phyloP scores from a whole-genome alignment of 306 rosid species.

The Rosa persica region DNA sequence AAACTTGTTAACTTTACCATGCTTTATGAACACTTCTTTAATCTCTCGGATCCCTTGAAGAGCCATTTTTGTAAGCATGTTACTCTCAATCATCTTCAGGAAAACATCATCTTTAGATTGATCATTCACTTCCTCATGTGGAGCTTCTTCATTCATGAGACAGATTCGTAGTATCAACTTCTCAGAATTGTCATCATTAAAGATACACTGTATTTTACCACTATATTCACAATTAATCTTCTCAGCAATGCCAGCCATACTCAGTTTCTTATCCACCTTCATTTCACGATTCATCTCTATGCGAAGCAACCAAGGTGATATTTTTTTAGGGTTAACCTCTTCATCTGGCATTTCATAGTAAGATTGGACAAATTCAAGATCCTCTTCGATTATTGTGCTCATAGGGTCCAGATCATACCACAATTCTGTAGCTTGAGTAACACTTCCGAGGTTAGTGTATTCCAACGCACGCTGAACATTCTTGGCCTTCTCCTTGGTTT shows the following conservation, averaged over 20 bases:
- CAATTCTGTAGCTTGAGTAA: constrained; percentile 95
- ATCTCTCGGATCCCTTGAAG: constrained; percentile 86
- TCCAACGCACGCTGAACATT: constrained; percentile 96
- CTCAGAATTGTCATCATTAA: constrained; percentile 96
- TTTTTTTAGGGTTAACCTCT: constrained; percentile 81
- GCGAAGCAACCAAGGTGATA: constrained; percentile 97
- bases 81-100: constrained; percentile 83
- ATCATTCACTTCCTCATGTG: constrained; percentile 73
- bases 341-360: constrained; percentile 99
- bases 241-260: constrained; percentile 98
- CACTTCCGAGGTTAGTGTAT: constrained; percentile 94
- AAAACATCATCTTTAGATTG: constrained; percentile 97
- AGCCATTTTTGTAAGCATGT: constrained; percentile 93
- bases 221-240: constrained; percentile 82
- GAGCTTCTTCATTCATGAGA: constrained; percentile 90
- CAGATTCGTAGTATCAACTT: constrained; percentile 89
- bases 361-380: constrained; percentile 81
- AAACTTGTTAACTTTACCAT: constrained; percentile 72
- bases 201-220: constrained; percentile 85
- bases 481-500: constrained; percentile 94
- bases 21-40: constrained; percentile 88
- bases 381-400: constrained; percentile 92
- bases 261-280: constrained; percentile 99
- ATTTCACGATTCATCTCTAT: constrained; percentile 95
- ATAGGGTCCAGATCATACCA: constrained; percentile 98